These are phyloP conservation scores for Zasmidium citrigriseum DNA, from an alignment of 2,329 filamentous ascomycete genomes.

Conservation along the genomic window DNA sequence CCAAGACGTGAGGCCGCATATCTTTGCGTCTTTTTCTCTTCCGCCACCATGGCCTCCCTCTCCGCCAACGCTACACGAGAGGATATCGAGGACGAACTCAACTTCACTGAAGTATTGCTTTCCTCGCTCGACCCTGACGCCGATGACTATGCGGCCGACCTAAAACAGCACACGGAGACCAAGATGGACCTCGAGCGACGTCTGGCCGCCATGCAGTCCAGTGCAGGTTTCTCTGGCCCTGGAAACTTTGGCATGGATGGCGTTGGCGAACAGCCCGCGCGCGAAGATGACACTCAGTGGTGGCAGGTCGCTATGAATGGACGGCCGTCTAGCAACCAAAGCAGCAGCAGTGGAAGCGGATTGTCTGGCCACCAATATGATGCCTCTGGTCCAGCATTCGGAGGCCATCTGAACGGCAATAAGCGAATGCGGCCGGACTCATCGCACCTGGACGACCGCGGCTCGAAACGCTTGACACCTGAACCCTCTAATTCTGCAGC, in stretches of 20 bases:
- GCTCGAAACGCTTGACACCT: slow-evolving; percentile 32
- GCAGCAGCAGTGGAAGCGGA: slow-evolving; percentile 9
- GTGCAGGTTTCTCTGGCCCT: neutral
- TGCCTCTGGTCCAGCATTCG: neutral
- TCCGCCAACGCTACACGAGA: slow-evolving; percentile 12
- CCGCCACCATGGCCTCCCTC: neutral
- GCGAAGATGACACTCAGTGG: slow-evolving; percentile 7
- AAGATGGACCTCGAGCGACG: neutral
- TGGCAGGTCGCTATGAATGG: slow-evolving; percentile 23
- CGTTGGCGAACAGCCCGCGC: slow-evolving; percentile 12
- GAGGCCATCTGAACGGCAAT: slow-evolving; percentile 8
- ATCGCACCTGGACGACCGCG: slow-evolving; percentile 21
- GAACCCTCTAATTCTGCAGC: slow-evolving; percentile 28
- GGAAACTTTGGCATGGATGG: slow-evolving; percentile 15
- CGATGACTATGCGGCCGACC: slow-evolving; percentile 28
- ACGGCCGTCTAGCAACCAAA: slow-evolving; percentile 18
- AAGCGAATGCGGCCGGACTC: slow-evolving; percentile 26
- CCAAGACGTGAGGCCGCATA: slow-evolving; percentile 2
- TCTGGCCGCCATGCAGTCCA: neutral
- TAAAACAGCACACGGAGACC: neutral
- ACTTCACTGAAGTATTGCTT: slow-evolving; percentile 33
- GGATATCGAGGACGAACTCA: slow-evolving; percentile 37
- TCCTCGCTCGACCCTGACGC: slow-evolving; percentile 33
- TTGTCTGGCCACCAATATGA: neutral
- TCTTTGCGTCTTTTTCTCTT: neutral